These are phyloP conservation scores for Lactarius quietus DNA, from an alignment of 768 basidiomycete genomes.

Conservation along the genomic window DNA sequence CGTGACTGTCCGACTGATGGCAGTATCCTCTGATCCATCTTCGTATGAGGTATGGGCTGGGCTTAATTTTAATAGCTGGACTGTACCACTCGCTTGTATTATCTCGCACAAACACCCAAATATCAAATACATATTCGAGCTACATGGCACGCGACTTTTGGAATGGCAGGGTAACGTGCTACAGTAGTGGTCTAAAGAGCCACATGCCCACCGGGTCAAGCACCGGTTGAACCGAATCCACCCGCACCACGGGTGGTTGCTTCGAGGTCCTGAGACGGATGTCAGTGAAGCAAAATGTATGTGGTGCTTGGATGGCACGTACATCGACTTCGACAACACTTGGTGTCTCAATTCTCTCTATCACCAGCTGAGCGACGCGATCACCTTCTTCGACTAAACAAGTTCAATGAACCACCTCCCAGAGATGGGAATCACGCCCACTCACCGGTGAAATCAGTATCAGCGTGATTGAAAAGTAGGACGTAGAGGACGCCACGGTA, in stretches of 20 bases:
- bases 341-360: constrained; percentile 87
- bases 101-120: neutral
- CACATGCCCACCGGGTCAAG: constrained; percentile 87
- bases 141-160: constrained; percentile 34
- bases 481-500: constrained; percentile 92
- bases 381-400: constrained; percentile 83
- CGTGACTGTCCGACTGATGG: too few species aligned
- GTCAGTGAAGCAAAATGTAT: constrained; percentile 8
- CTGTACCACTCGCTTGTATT: neutral
- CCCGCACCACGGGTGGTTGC: constrained; percentile 78
- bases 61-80: neutral
- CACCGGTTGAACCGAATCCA: constrained; percentile 96
- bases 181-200: neutral
- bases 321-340: constrained; percentile 84
- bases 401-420: neutral
- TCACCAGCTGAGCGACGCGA: constrained; percentile 91
- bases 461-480: constrained; percentile 87
- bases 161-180: neutral
- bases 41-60: constrained; percentile 13
- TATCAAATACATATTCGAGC: constrained; percentile 1
- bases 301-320: constrained; percentile 30
- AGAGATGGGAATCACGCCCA: neutral
- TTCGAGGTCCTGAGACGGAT: constrained; percentile 62
- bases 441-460: constrained; percentile 82
- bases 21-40: too few species aligned